A percentile compares a stretch with the other conserved stretches of the same genome.
Evolutionary conservation across 2,329 filamentous ascomycete species (phyloP).

Genomic region (Fusarium bulbicola): DNA sequence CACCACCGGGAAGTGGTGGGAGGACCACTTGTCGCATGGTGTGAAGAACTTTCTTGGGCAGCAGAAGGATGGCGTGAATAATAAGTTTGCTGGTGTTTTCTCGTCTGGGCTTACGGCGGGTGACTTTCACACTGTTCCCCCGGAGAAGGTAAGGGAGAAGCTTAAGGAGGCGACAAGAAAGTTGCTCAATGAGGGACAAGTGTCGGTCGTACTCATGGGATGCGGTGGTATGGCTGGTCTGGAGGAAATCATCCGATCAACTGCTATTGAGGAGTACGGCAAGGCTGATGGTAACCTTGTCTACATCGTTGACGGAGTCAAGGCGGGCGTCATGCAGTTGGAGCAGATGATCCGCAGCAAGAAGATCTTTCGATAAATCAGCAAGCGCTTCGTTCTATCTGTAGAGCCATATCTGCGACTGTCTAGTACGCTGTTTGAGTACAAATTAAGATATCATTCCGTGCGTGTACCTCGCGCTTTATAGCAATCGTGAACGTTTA

Average conservation of each 20-base stretch:
- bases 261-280: slow-evolving; percentile 72
- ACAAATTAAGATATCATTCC: not conserved
- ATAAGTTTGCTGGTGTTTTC: slow-evolving; percentile 79
- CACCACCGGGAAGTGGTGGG: slow-evolving; percentile 87
- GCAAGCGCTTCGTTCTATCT: slow-evolving; percentile 2
- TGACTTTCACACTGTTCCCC: slow-evolving; percentile 77
- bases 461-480: not conserved
- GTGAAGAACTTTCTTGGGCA: slow-evolving; percentile 71
- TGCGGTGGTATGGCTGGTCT: slow-evolving; percentile 93
- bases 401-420: slow-evolving; percentile 5
- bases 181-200: slow-evolving; percentile 65
- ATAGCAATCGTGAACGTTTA: not conserved
- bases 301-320: slow-evolving; percentile 82
- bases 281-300: slow-evolving; percentile 63
- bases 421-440: slow-evolving; percentile 4
- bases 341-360: slow-evolving; percentile 62
- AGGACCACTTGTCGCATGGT: slow-evolving; percentile 72
- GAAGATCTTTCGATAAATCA: slow-evolving; percentile 48
- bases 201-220: slow-evolving; percentile 80
- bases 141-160: slow-evolving; percentile 69
- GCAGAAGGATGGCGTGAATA: slow-evolving; percentile 44
- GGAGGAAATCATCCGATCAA: slow-evolving; percentile 77
- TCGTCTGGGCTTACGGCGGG: slow-evolving; percentile 83
- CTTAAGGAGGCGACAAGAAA: slow-evolving; percentile 76
- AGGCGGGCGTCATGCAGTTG: slow-evolving; percentile 71